Evolutionary conservation across 352 stramenopile species (phyloP).

Genomic region (Thraustochytrium sp.): DNA sequence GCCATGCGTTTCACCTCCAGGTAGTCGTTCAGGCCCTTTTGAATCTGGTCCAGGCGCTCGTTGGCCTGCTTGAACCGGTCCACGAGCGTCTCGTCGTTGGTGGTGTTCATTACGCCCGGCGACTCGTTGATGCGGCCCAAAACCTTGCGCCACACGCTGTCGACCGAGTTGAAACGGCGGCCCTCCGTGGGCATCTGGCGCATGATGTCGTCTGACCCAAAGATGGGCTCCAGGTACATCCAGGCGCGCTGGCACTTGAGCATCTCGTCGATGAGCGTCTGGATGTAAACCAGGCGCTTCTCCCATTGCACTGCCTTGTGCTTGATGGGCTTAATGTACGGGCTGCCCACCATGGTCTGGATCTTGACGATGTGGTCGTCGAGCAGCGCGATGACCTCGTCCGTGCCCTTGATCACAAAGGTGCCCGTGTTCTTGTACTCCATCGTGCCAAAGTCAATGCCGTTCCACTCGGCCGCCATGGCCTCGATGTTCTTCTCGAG

Average conservation of each 20-base stretch:
- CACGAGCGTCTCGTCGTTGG: conserved; percentile 76
- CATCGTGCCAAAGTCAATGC: conserved; percentile 82
- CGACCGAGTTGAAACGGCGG: conserved; percentile 67
- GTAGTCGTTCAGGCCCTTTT: conserved; percentile 89
- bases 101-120: conserved; percentile 71
- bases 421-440: conserved; percentile 85
- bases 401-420: conserved; percentile 70
- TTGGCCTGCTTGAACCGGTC: conserved; percentile 86
- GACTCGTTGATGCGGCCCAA: conserved; percentile 64
- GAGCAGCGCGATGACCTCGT: conserved; percentile 82
- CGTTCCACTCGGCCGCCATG: conserved; percentile 89
- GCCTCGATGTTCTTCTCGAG: conserved; percentile 82
- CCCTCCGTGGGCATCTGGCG: conserved; percentile 77
- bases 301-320: conserved; percentile 78
- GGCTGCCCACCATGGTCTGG: conserved; percentile 86
- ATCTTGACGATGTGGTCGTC: conserved; percentile 90
- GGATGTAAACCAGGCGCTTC: conserved; percentile 61
- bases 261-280: conserved; percentile 75
- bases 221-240: conserved; percentile 78
- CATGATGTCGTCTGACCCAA: conserved; percentile 78
- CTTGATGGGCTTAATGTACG: conserved; percentile 87
- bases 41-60: conserved; percentile 83
- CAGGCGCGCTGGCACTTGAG: conserved; percentile 79
- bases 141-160: conserved; percentile 63
- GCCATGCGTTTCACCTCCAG: conserved; percentile 85